A percentile compares a stretch with the other conserved stretches of the same genome.
Conservation (phyloP, 202 grass and related monocot species). For the Cymbopogon flexuosus region DNA sequence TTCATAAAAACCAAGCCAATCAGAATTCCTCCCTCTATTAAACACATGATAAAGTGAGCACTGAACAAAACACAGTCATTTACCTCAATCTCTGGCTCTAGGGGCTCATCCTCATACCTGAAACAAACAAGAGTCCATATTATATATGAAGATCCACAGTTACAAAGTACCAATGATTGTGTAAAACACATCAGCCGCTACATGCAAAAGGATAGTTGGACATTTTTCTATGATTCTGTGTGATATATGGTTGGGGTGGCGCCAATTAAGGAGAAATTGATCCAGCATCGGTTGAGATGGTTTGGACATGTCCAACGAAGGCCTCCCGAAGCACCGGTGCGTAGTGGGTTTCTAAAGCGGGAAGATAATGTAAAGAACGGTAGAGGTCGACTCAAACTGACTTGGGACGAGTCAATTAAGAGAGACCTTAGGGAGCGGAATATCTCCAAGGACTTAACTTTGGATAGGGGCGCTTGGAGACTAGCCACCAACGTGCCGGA, state of each 20-base stretch:
- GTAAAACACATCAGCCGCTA: not conserved
- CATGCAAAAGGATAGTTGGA: not conserved
- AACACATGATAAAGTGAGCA: not conserved
- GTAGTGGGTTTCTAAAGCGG: too few species aligned
- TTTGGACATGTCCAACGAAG: too few species aligned
- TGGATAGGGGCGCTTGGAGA: too few species aligned
- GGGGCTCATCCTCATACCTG: slow-evolving; percentile 80
- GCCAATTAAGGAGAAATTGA: too few species aligned
- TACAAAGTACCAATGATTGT: not conserved
- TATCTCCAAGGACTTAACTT: too few species aligned
- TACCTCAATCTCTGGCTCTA: slow-evolving; percentile 78
- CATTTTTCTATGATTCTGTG: not conserved
- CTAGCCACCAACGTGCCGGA: too few species aligned
- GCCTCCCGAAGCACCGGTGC: too few species aligned
- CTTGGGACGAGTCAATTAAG: too few species aligned
- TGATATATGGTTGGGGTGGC: not conserved
- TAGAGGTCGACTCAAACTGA: too few species aligned
- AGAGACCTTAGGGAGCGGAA: too few species aligned
- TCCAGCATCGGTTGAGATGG: too few species aligned
- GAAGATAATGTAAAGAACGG: too few species aligned
- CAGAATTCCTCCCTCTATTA: not conserved
- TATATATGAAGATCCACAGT: not conserved
- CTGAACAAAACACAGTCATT: not conserved
- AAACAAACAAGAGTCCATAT: not conserved
- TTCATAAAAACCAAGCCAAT: not conserved